Conservation (phyloP, 129 eudicot species). For the Kitagawia praeruptora region DNA sequence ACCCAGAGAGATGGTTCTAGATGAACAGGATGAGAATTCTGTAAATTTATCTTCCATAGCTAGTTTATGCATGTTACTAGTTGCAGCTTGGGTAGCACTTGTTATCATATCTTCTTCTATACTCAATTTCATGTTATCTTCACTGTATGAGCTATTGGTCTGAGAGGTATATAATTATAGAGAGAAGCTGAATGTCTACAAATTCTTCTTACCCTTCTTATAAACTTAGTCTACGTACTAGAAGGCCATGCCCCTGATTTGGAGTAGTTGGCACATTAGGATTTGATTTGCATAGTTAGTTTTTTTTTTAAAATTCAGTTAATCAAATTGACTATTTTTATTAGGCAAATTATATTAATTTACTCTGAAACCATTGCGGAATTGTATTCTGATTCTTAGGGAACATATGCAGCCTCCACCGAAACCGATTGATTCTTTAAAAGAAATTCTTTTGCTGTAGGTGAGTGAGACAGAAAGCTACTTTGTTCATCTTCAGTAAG, state of each 20-base stretch:
- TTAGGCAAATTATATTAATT: background rate
- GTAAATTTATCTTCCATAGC: conserved; percentile 25
- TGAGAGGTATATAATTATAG: background rate
- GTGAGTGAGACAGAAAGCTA: conserved; percentile 24
- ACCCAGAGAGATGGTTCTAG: conserved; percentile 16
- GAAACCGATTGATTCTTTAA: background rate
- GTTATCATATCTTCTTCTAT: conserved; percentile 32
- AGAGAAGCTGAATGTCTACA: background rate
- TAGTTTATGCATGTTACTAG: conserved; percentile 28
- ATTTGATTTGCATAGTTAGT: background rate
- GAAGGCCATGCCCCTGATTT: background rate
- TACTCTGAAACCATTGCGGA: background rate
- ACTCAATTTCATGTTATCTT: background rate
- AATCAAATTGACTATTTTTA: background rate
- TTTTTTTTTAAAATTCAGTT: background rate
- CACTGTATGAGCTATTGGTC: background rate
- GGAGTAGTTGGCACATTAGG: background rate
- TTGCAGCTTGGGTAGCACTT: conserved; percentile 37
- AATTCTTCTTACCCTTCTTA: background rate
- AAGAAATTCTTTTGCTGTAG: background rate
- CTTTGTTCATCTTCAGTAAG: conserved; percentile 11
- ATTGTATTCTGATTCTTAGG: conserved; percentile 7
- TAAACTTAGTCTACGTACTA: background rate
- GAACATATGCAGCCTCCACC: conserved; percentile 11
- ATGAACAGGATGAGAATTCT: conserved; percentile 17